Conservation (phyloP, 495 filamentous ascomycete species). For the Penicillium steckii region DNA sequence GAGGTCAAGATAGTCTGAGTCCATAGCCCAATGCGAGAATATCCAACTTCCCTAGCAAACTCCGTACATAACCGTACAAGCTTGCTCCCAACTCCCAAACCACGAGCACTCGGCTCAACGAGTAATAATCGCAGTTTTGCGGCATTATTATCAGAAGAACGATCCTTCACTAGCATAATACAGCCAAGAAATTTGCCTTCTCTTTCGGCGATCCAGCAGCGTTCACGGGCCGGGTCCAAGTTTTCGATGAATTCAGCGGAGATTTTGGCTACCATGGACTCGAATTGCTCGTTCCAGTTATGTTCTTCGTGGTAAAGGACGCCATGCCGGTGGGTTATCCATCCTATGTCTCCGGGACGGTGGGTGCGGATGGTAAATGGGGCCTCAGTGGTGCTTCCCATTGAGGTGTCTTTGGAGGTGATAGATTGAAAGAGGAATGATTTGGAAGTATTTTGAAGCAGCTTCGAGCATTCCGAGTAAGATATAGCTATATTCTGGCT, state of each 20-base stretch:
- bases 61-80: constrained; percentile 21
- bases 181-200: constrained; percentile 23
- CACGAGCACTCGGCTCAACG: constrained; percentile 29
- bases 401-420: background rate
- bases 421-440: background rate
- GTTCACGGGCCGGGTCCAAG: constrained; percentile 20
- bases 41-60: constrained; percentile 30
- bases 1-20: constrained; percentile 25
- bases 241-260: constrained; percentile 25
- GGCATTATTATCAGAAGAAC: constrained; percentile 1
- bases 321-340: constrained; percentile 27
- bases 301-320: constrained; percentile 25
- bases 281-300: constrained; percentile 23
- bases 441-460: background rate
- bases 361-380: constrained; percentile 17
- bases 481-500: background rate
- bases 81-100: constrained; percentile 22
- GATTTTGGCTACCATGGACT: constrained; percentile 22
- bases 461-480: background rate
- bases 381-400: constrained; percentile 5
- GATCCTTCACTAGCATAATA: constrained; percentile 30
- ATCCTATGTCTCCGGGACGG: constrained; percentile 27
- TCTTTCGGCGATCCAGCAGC: constrained; percentile 33
- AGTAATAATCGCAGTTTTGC: constrained; percentile 29
- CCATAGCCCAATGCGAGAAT: constrained; percentile 25